Conservation (phyloP, 2,329 filamentous ascomycete genomes). For the Exophiala alcalophila region DNA sequence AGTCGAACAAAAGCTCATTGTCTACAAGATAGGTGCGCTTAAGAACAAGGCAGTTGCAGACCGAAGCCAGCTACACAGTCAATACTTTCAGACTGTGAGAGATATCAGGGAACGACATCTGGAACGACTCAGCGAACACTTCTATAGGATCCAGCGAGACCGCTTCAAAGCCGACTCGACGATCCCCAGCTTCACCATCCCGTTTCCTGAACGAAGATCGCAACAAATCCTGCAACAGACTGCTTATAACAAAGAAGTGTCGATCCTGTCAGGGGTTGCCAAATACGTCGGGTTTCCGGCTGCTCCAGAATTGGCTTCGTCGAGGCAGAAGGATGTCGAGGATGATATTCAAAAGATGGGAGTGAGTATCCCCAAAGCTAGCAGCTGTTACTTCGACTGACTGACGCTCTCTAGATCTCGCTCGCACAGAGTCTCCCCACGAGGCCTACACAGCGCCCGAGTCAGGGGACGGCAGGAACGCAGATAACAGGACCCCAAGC, state of each 20-base stretch:
- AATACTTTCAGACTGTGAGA: slow-evolving; percentile 83
- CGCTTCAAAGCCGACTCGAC: slow-evolving; percentile 74
- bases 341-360: slow-evolving; percentile 87
- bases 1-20: slow-evolving; percentile 69
- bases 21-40: slow-evolving; percentile 70
- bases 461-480: slow-evolving; percentile 32
- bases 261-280: slow-evolving; percentile 81
- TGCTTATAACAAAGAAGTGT: slow-evolving; percentile 93
- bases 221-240: slow-evolving; percentile 81
- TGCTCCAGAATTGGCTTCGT: slow-evolving; percentile 76
- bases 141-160: slow-evolving; percentile 89
- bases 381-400: not conserved
- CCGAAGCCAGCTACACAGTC: slow-evolving; percentile 79
- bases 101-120: slow-evolving; percentile 78
- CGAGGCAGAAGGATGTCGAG: slow-evolving; percentile 70
- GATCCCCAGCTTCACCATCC: slow-evolving; percentile 75
- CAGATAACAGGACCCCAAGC: slow-evolving; percentile 41
- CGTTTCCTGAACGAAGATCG: slow-evolving; percentile 71
- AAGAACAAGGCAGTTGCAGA: slow-evolving; percentile 74
- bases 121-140: slow-evolving; percentile 78
- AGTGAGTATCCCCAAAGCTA: slow-evolving; percentile 60
- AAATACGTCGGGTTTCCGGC: slow-evolving; percentile 97
- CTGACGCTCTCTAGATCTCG: slow-evolving; percentile 23
- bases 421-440: slow-evolving; percentile 15
- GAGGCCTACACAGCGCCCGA: slow-evolving; percentile 30